A percentile compares a stretch with the other conserved stretches of the same genome.
These are phyloP conservation scores for Trichoderma reesei DNA, from an alignment of 495 filamentous ascomycete genomes.

Conservation along the genomic window DNA sequence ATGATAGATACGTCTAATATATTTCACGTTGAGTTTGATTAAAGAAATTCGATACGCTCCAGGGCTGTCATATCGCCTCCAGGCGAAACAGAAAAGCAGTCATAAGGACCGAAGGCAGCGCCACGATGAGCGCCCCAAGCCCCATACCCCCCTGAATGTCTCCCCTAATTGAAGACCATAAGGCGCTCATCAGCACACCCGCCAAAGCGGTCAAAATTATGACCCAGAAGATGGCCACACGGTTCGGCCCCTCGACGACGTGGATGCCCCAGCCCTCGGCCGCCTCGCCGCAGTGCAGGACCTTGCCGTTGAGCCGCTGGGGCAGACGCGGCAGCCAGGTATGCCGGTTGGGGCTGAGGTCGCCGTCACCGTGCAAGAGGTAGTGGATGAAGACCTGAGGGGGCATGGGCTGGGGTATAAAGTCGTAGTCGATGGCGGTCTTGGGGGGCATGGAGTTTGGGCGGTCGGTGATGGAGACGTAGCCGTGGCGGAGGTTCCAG, in stretches of 20 bases:
- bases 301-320: slow-evolving; percentile 11
- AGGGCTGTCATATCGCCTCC: not conserved
- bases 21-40: too few relatives aligned
- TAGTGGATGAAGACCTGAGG: slow-evolving; percentile 13
- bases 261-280: slow-evolving; percentile 13
- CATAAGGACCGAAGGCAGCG: slow-evolving; percentile 9
- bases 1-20: too few relatives aligned
- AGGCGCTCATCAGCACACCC: slow-evolving; percentile 1
- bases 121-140: slow-evolving; percentile 3
- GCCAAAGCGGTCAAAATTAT: not conserved
- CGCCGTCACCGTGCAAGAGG: slow-evolving; percentile 13
- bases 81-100: slow-evolving; percentile 11
- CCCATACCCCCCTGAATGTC: slow-evolving; percentile 11
- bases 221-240: slow-evolving; percentile 3
- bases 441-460: slow-evolving; percentile 11
- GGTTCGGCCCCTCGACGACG: slow-evolving; percentile 15
- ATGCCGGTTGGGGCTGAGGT: slow-evolving; percentile 7
- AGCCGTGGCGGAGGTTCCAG: slow-evolving; percentile 9
- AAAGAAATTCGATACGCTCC: too few relatives aligned
- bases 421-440: slow-evolving; percentile 11
- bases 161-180: too few relatives aligned
- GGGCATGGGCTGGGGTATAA: slow-evolving; percentile 10
- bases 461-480: slow-evolving; percentile 9
- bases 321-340: slow-evolving; percentile 14
- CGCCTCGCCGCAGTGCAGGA: slow-evolving; percentile 12